Evolutionary conservation across 805 yeast species (phyloP), one percentile per base, ranked within the genome.

Genomic region (Starmera quercuum): DNA sequence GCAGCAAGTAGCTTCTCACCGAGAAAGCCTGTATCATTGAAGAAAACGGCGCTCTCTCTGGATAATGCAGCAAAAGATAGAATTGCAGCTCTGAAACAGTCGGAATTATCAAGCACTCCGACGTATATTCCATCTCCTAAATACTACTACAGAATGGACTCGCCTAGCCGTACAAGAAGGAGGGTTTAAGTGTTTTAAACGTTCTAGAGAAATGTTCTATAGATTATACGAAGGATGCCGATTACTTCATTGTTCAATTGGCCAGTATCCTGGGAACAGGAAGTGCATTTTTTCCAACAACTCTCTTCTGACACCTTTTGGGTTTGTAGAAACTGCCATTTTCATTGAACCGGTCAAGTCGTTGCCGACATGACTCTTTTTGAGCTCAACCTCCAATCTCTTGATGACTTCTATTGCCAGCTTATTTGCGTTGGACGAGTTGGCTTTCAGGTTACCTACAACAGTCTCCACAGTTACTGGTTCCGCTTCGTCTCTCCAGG

Each of bases 391-490:
- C 45, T 84, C 83, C 42, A 92, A 66, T 23, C 69, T 71, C 31
- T 72, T 75, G 32, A 92, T 74, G 40, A 90, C 64, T 29, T 68
- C 71, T 29, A 75, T 78, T 22, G 95, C 87, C 33, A 92, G 64
- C 37, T 63, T 65, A 56, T 83, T 81, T 8, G 98, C 97, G 53
- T 90, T 90, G 24, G 75, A 80, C 33, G 83, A 70, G 63, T 92
- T 92, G 39, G 95, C 92, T 53, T 75, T 74, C 54, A 90, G 71
- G 58, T 92, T 84, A 35, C 95, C 86, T 32, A 92, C 87, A 27
- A 92, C 96, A 5, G 95, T 83, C 63, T 88, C 97, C n/a, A 92
- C 97, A 7, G 97, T 88, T 31, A 92, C 99, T 3, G 97, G 90
- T 53, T 90, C 97, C 54, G 80, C 97, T 34, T 74, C 76, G 50